Base-by-base conservation (phyloP, 2,329 filamentous ascomycete genomes). In the Torrubiella hemipterigena region DNA sequence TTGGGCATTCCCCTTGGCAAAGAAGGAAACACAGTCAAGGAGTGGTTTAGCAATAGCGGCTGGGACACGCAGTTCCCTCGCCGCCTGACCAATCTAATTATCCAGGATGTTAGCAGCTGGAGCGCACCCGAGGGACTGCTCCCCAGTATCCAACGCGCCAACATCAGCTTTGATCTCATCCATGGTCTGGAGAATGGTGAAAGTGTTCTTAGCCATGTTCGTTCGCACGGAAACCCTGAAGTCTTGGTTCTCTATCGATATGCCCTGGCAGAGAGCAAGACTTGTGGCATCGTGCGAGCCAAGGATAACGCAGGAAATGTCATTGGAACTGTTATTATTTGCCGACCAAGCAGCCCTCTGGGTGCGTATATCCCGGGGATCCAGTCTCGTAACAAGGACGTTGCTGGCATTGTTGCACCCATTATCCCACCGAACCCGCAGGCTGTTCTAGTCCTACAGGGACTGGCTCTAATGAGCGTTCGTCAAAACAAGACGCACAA, bases 11-110 rank as follows among this genome's bases (percentile, higher is more conserved):
- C 87, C 0, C 58, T 66, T 3, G 63, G 69, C 5, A 63, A 68
- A 3, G 51, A 55, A 23, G 45, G 49, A 19, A 52, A 65, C 29
- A 58, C 58, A 13, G 51, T 64, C 23, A 72, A 68, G 41, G 74
- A 82, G 27, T 96, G 87, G 87, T 94, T 95, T 51, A 73, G 78
- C n/a, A 83, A 79, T 41, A 70, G 86, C 28, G 87, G 89, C 11
- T 95, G 87, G 87, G 86, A 93, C 45, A 79, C 64, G 0, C 63
- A 70, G 28, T 73, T 71, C 36, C 67, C 69, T 3, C 61, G 65
- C 9, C 61, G 67, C 11, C 45, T 74, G 14, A 65, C 63, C 44
- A 86, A 80, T 49, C 77, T 93, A 67, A 60, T 77, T 3, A 78
- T 91, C 29, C 69, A 71, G 21, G 79, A 85, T 42, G 59, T 93